Conservation (phyloP, 352 stramenopile species). For the Globisporangium spiculum region DNA sequence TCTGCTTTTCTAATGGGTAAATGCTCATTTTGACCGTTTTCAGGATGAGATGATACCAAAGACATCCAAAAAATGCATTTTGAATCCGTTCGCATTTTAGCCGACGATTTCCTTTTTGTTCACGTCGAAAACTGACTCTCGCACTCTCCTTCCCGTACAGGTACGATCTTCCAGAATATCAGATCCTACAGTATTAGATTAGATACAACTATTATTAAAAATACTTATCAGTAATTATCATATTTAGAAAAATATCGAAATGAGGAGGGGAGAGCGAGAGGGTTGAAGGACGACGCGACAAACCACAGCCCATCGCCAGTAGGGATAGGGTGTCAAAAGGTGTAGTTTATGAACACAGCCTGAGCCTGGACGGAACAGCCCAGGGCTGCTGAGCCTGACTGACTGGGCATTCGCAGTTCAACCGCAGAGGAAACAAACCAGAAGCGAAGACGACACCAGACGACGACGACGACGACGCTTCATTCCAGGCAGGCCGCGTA, state of each 20-base stretch:
- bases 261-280: background rate
- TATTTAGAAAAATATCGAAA: background rate
- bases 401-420: background rate
- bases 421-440: background rate
- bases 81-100: background rate
- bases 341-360: background rate
- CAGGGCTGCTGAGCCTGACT: background rate
- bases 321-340: background rate
- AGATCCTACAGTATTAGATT: background rate
- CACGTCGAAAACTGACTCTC: background rate
- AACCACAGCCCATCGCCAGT: background rate
- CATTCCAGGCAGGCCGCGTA: background rate
- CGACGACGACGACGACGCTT: background rate
- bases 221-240: background rate
- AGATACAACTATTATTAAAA: accelerated
- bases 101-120: background rate
- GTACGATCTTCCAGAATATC: background rate
- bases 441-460: background rate
- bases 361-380: background rate
- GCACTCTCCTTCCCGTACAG: background rate
- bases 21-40: too few species aligned
- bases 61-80: background rate
- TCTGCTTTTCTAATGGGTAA: too few species aligned
- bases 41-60: background rate
- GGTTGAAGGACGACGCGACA: slow-evolving; percentile 3